Conservation (phyloP, 192 early-diverging fungal genomes). For the Coemansia sp. region DNA sequence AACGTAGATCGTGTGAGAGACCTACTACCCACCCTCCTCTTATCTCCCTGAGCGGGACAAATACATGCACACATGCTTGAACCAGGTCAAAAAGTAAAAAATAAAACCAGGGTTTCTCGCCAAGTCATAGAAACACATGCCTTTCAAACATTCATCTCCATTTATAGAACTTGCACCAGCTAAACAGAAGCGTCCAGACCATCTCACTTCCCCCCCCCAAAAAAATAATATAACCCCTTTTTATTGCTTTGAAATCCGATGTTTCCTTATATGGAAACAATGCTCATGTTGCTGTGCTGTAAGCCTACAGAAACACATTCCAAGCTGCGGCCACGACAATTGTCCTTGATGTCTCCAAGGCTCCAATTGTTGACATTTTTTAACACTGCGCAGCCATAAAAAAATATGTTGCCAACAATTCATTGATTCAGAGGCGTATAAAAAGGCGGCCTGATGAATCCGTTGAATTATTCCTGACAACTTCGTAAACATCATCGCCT, state of each 20-base stretch:
- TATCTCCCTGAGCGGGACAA: background rate
- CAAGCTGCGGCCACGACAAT: background rate
- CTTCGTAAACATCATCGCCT: background rate
- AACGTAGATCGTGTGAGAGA: background rate
- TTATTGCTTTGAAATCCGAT: background rate
- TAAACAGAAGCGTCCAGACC: background rate
- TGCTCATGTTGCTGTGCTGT: background rate
- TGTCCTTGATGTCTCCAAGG: background rate
- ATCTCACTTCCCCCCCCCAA: background rate
- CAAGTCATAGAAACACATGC: background rate
- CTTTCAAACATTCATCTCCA: background rate
- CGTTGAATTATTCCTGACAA: too few relatives aligned
- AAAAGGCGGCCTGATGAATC: too few relatives aligned
- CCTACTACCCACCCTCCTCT: background rate
- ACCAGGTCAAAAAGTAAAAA: background rate
- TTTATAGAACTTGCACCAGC: background rate
- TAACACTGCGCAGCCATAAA: background rate
- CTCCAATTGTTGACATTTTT: background rate
- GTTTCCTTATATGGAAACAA: background rate
- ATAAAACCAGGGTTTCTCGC: background rate
- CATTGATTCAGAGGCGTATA: too few relatives aligned
- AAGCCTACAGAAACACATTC: too few relatives aligned
- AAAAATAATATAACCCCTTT: background rate
- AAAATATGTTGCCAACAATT: background rate
- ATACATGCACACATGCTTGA: background rate